Base-by-base conservation (phyloP, 2,329 filamentous ascomycete genomes). In the Sporothrix curviconia region DNA sequence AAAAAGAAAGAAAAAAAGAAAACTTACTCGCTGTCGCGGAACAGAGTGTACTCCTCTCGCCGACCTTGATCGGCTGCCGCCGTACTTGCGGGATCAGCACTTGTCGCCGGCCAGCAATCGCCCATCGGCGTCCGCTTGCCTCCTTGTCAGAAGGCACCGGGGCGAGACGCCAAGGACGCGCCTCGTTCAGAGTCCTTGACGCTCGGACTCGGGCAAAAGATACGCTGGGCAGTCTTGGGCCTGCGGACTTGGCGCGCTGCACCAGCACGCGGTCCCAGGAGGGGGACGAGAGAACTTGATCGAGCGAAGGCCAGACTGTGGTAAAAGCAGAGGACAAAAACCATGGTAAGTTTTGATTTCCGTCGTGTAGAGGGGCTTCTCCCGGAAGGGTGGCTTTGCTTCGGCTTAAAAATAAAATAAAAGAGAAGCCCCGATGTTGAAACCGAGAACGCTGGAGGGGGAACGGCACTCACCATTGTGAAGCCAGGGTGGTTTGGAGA, bases 101-200 rank as follows among this genome's bases (percentile, higher is more conserved):
- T 89, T 89, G 78, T 99, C 94, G 65, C 94, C 94, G 50, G 85
- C n/a, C 77, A 66, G 79, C 64, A 59, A 97, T n/a, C 94, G 67
- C 90, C 86, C 80, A 92, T 90, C 61, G 87, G 81, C 68, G 96
- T 77, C 66, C 91, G 83, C 82, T 94, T 89, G 67, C 94, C 94
- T 95, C 87, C 77, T 86, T 91, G 79, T 95, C 90, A n/a, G 60
- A 95, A 69, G 14, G 80, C 86, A 62, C 94, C 94, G 58, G 94
- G 94, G 56, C 94, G 94, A n/a, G 63, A 99, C 92, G 62, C 94
- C 94, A 61, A 99, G 80, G 57, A 99, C 94, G 77, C 90, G 90
- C 94, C 81, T 97, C 92, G 77, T 96, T 97, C 72, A 97, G 84
- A n/a, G 76, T 99, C 94, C 84, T 99, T 96, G 71, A 97, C 90